phyloP scores from a whole-genome alignment of 768 basidiomycete genomes.

The Brasilioporus rufonigricans region DNA sequence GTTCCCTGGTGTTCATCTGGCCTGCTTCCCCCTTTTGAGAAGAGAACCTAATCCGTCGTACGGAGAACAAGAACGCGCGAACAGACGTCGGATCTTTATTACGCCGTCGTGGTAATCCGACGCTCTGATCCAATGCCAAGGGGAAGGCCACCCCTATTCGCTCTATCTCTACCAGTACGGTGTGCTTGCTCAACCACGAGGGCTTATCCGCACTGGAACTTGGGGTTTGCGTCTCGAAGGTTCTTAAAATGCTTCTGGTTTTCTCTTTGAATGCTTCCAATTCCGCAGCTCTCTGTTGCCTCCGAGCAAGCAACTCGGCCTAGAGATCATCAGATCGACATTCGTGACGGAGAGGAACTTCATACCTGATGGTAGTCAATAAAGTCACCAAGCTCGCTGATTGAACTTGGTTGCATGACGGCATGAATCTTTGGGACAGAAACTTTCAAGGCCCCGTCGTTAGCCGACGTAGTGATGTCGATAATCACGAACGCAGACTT shows the following conservation, averaged over 20 bases:
- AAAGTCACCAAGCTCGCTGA: slow-evolving; percentile 88
- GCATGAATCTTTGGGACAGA: slow-evolving; percentile 79
- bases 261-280: slow-evolving; percentile 83
- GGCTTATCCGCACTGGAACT: slow-evolving; percentile 22
- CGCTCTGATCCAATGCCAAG: slow-evolving; percentile 57
- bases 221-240: slow-evolving; percentile 64
- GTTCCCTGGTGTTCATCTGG: slow-evolving; percentile 62
- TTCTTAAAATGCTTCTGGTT: slow-evolving; percentile 66
- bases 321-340: slow-evolving; percentile 32
- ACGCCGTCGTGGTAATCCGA: slow-evolving; percentile 46
- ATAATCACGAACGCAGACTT: slow-evolving; percentile 83
- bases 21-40: slow-evolving; percentile 79
- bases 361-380: slow-evolving; percentile 78
- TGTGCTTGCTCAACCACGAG: slow-evolving; percentile 56
- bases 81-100: slow-evolving; percentile 44
- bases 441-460: slow-evolving; percentile 44
- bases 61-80: slow-evolving; percentile 83
- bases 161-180: slow-evolving; percentile 51
- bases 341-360: not conserved
- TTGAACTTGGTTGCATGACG: slow-evolving; percentile 91
- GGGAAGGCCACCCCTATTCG: slow-evolving; percentile 93
- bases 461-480: slow-evolving; percentile 55
- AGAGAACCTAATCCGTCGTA: slow-evolving; percentile 70
- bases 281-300: slow-evolving; percentile 74
- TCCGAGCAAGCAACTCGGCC: slow-evolving; percentile 71